phyloP scores from a whole-genome alignment of 2,329 filamentous ascomycete species.

The Monilinia aucupariae region DNA sequence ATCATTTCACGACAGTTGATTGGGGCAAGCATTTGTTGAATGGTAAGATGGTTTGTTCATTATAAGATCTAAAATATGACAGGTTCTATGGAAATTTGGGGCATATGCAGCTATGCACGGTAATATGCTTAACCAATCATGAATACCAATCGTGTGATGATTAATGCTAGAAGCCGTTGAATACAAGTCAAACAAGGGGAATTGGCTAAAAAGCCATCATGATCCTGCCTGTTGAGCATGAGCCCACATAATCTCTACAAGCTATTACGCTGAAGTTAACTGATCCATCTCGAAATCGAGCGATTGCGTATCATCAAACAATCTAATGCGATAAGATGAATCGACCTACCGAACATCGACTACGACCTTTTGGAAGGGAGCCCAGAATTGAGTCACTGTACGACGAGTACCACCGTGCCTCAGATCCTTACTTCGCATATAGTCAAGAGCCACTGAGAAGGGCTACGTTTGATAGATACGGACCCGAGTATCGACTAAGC shows the following conservation, averaged over 20 bases:
- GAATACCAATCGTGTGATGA: neutral
- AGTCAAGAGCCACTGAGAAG: neutral
- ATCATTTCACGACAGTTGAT: neutral
- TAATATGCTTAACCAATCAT: conserved; percentile 5
- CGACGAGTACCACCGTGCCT: neutral
- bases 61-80: neutral
- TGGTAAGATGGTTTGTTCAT: neutral
- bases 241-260: neutral
- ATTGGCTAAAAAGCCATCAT: conserved; percentile 2
- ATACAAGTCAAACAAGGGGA: neutral
- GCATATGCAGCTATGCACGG: neutral
- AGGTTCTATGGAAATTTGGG: neutral
- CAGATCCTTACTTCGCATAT: neutral
- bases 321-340: conserved; percentile 1
- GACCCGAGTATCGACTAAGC: neutral
- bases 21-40: neutral
- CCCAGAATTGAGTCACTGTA: conserved; percentile 8
- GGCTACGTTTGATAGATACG: neutral
- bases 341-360: conserved; percentile 9
- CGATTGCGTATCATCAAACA: neutral
- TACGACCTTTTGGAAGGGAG: conserved; percentile 9
- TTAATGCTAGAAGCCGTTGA: neutral
- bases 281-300: neutral
- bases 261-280: neutral
- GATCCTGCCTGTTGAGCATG: neutral